Evolutionary conservation across 2,329 filamentous ascomycete genomes (phyloP), one percentile per base, ranked within the genome.

Genomic region (Botrytis byssoidea): DNA sequence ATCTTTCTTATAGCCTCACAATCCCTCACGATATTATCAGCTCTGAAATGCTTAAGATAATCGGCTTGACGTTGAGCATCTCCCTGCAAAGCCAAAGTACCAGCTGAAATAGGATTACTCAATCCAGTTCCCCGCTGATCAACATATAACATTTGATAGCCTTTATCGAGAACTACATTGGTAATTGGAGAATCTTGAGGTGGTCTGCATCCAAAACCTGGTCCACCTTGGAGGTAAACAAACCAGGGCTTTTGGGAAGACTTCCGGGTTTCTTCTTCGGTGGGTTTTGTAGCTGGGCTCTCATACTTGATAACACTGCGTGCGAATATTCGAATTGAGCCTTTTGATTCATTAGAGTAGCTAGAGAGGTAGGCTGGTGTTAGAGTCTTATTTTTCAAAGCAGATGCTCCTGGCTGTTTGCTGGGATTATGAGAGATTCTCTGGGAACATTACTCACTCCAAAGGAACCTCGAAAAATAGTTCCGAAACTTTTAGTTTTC

Each of bases 121-220:
- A 97, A 84, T 1, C 95, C 95, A 4, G 94, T 97, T 20, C 95
- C 95, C 69, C 95, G 90, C 81, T 97, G 95, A 82, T 98, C 95
- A n/a, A 98, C 87, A 76, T 92, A 91, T 3, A 98, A 87, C 64
- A 94, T 85, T 82, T 97, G 93, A 80, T 97, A 98, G 25, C 95
- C 95, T 75, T 91, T 91, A 74, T 91, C 89, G 9, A 98, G 86
- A 73, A 94, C 87, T 44, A 87, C 85, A 46, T 89, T 87, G n/a
- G 93, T 92, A 80, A 94, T 88, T 12, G 90, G 85, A 75, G 90
- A 88, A 74, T 92, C 88, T 80, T 97, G 91, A 2, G 95, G 95
- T 68, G 91, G 85, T 9, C 88, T 85, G 80, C 93, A 95, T 75
- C 92, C 90, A 69, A 68, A 73, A 22, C 71, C 71, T 20, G 71